Evolutionary conservation across 2,329 filamentous ascomycete species (phyloP).

Genomic region (Fusarium temperatum): DNA sequence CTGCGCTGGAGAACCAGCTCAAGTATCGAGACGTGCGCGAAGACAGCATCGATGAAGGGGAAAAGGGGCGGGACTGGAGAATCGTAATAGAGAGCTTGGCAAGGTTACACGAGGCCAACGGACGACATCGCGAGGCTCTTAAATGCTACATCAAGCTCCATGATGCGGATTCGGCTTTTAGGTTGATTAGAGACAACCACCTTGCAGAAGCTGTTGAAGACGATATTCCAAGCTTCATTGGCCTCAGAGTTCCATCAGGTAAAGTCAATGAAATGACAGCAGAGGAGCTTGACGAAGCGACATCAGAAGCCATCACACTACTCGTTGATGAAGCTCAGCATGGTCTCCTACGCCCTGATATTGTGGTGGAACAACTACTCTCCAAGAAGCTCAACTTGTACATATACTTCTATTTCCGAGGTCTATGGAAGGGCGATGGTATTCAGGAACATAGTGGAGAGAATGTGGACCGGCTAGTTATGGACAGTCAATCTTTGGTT

Average conservation of each 20-base stretch:
- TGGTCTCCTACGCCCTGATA: constrained; percentile 80
- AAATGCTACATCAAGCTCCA: constrained; percentile 90
- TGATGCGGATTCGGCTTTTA: constrained; percentile 89
- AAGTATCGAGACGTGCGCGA: constrained; percentile 78
- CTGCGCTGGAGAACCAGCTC: constrained; percentile 83
- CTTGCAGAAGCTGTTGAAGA: constrained; percentile 89
- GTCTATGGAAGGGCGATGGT: constrained; percentile 82
- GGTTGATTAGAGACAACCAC: constrained; percentile 85
- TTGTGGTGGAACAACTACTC: constrained; percentile 82
- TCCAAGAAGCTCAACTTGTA: constrained; percentile 75
- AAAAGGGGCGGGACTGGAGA: constrained; percentile 82
- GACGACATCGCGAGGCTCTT: constrained; percentile 83
- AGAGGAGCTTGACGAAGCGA: constrained; percentile 79
- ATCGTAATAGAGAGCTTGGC: constrained; percentile 89
- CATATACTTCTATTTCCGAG: constrained; percentile 90
- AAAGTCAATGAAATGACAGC: constrained; percentile 72
- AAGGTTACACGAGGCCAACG: constrained; percentile 83
- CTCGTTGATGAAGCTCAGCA: constrained; percentile 92
- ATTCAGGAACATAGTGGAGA: constrained; percentile 64
- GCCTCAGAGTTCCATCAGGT: constrained; percentile 81
- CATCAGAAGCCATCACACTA: constrained; percentile 83
- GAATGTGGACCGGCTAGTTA: constrained; percentile 64
- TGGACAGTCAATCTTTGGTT: constrained; percentile 74
- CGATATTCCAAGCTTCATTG: constrained; percentile 88
- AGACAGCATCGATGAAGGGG: constrained; percentile 78